These are phyloP conservation scores for Ceriops zippeliana DNA, from an alignment of 345 rosid genomes.

Conservation along the genomic window DNA sequence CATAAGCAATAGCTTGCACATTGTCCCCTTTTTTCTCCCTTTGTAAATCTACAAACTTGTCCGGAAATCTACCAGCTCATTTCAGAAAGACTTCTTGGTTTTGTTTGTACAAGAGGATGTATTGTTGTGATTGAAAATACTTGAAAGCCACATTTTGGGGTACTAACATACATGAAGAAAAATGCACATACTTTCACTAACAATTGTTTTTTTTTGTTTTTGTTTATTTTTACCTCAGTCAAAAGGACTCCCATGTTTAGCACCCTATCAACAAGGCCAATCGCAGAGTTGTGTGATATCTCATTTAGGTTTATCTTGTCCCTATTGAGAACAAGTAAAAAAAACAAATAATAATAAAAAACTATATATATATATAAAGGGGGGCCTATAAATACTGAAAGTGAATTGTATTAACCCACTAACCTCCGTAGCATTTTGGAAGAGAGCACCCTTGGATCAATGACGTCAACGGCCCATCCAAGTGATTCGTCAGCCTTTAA, in stretches of 20 bases:
- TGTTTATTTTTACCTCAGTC: slow-evolving; percentile 87
- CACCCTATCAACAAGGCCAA: slow-evolving; percentile 66
- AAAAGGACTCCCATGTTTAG: slow-evolving; percentile 75
- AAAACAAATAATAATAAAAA: slow-evolving; percentile 5
- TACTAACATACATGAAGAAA: background rate
- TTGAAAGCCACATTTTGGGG: background rate
- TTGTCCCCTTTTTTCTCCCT: background rate
- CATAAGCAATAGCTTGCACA: background rate
- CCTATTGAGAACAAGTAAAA: slow-evolving; percentile 35
- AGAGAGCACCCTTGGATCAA: slow-evolving; percentile 90
- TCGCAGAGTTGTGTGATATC: slow-evolving; percentile 92
- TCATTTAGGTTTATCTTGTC: slow-evolving; percentile 79
- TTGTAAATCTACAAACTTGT: background rate
- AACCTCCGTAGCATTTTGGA: slow-evolving; percentile 86
- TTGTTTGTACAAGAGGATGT: background rate
- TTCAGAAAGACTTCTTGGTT: background rate
- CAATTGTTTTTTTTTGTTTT: slow-evolving; percentile 2
- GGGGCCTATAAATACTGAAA: background rate
- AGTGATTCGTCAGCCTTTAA: slow-evolving; percentile 66
- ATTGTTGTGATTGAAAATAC: too few species aligned
- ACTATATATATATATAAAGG: background rate
- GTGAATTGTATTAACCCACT: slow-evolving; percentile 17
- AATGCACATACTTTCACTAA: slow-evolving; percentile 5
- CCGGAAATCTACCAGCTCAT: background rate
- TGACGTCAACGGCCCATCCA: slow-evolving; percentile 97